Evolutionary conservation across 768 basidiomycete genomes (phyloP).

Genomic region (Rhodotorula diobovata): DNA sequence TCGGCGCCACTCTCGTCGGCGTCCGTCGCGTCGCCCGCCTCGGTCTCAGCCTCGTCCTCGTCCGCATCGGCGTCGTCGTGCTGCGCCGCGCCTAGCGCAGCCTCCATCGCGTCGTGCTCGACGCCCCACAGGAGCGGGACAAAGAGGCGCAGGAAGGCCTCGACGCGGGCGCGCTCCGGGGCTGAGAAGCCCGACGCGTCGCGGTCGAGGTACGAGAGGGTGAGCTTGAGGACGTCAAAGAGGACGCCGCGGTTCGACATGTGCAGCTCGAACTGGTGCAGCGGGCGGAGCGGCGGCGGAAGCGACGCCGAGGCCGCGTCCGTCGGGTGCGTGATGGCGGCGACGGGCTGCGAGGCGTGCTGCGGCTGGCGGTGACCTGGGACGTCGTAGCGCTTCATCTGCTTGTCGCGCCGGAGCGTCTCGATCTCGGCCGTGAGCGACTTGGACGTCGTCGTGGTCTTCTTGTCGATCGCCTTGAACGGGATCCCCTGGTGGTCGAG

Average conservation of each 20-base stretch:
- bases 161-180: conserved; percentile 76
- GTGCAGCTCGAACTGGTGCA: conserved; percentile 60
- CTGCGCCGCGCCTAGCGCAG: conserved; percentile 46
- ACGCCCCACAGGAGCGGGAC: conserved; percentile 71
- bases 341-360: conserved; percentile 6
- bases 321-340: conserved; percentile 39
- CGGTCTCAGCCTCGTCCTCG: conserved; percentile 61
- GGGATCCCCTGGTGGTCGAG: conserved; percentile 92
- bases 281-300: conserved; percentile 50
- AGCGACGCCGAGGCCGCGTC: conserved; percentile 45
- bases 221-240: conserved; percentile 78
- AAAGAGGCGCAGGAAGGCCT: conserved; percentile 77
- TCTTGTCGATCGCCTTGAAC: conserved; percentile 96
- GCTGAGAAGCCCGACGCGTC: conserved; percentile 60
- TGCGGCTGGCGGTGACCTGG: not conserved
- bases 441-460: conserved; percentile 76
- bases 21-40: conserved; percentile 56
- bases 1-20: conserved; percentile 15
- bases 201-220: conserved; percentile 85
- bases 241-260: conserved; percentile 65
- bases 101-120: conserved; percentile 50
- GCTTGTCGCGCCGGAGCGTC: conserved; percentile 53
- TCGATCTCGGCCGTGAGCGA: conserved; percentile 76
- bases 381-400: conserved; percentile 45
- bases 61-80: conserved; percentile 32